A percentile compares a stretch with the other conserved stretches of the same genome.
Evolutionary conservation across 208 protist species (phyloP).

Genomic region (Acanthamoeba sp.): DNA sequence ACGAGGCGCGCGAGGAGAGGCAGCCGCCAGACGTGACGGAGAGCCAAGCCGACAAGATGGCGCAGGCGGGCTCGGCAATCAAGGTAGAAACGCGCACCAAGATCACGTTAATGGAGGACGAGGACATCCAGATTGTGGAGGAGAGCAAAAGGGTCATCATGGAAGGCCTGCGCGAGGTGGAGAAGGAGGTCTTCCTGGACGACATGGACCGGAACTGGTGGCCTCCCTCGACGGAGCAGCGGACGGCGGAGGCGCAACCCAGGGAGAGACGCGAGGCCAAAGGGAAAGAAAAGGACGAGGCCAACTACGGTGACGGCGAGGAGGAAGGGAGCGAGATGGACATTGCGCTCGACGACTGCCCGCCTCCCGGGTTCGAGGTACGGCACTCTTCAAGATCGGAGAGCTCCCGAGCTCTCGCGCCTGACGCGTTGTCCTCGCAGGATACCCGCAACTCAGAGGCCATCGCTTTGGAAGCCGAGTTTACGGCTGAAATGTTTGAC

Average conservation of each 20-base stretch:
- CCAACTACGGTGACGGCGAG: neutral
- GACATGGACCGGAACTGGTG: conserved; percentile 33
- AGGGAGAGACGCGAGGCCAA: neutral
- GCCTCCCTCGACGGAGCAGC: neutral
- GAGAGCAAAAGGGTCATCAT: neutral
- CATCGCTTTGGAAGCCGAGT: neutral
- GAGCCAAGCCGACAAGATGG: neutral
- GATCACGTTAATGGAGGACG: conserved; percentile 2
- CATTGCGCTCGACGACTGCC: conserved; percentile 11
- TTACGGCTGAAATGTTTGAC: conserved; percentile 65
- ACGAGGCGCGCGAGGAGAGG: neutral
- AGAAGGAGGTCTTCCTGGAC: conserved; percentile 3
- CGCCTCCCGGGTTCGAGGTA: conserved; percentile 1
- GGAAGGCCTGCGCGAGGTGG: conserved; percentile 24
- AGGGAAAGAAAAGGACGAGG: conserved; percentile 8
- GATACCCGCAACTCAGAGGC: neutral
- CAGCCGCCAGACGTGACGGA: neutral
- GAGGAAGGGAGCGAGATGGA: neutral
- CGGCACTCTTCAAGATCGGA: neutral
- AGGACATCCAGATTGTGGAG: conserved; percentile 15
- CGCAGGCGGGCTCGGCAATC: neutral
- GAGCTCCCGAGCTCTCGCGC: too few relatives aligned
- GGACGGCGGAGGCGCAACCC: neutral
- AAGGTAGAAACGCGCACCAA: conserved; percentile 14
- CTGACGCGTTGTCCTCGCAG: neutral